Evolutionary conservation across 2,329 filamentous ascomycete genomes (phyloP).

Genomic region (Chalaropsis ovoidea): DNA sequence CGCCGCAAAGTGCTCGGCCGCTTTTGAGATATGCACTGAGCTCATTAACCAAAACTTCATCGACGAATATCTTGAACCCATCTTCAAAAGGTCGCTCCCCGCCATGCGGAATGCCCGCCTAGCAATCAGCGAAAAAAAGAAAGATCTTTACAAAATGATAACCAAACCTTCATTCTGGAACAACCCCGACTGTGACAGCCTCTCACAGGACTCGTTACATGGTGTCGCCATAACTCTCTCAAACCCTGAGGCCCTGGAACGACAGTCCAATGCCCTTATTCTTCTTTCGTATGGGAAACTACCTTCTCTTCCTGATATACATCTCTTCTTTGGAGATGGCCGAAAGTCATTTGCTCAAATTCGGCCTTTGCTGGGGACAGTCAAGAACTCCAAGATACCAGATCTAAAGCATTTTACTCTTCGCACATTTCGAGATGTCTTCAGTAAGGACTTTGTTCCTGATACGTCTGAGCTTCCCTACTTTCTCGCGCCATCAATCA

Average conservation of each 20-base stretch:
- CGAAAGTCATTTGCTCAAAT: conserved; percentile 49
- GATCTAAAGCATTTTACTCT: conserved; percentile 63
- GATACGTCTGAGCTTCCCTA: conserved; percentile 61
- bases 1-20: conserved; percentile 76
- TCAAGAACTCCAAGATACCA: conserved; percentile 38
- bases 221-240: conserved; percentile 51
- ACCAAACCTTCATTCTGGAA: conserved; percentile 70
- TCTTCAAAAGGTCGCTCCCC: conserved; percentile 60
- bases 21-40: conserved; percentile 68
- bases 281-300: conserved; percentile 59
- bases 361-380: conserved; percentile 34
- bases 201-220: neutral
- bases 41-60: conserved; percentile 58
- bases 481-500: conserved; percentile 57
- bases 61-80: conserved; percentile 63
- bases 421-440: conserved; percentile 68
- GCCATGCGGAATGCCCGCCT: conserved; percentile 78
- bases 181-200: conserved; percentile 37
- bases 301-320: conserved; percentile 56
- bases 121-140: conserved; percentile 70
- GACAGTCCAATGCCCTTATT: conserved; percentile 53
- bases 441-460: conserved; percentile 73
- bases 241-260: conserved; percentile 46
- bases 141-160: conserved; percentile 63
- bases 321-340: conserved; percentile 60